Base-by-base conservation (phyloP, 495 filamentous ascomycete genomes). In the Trichocladium uniseriatum region DNA sequence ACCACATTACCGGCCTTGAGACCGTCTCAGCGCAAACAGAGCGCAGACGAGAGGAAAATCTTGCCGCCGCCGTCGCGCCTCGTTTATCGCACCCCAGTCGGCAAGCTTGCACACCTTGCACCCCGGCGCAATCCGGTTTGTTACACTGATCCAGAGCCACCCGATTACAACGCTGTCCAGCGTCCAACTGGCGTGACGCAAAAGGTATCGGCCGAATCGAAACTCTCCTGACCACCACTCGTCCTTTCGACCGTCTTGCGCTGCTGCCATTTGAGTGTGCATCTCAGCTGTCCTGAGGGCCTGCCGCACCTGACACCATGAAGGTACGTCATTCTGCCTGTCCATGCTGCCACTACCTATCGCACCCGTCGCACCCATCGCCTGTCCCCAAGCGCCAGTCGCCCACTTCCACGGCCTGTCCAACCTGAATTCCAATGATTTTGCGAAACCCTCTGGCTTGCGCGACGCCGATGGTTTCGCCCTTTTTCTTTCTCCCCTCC, bases 261-360 rank as follows among this genome's bases (percentile, higher is more conserved):
- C 24, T 37, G 37, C 42, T 48, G 45, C 36, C 34, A 24, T 41
- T 38, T 45, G 34, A 44, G 42, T 38, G 15, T 41, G 18, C 45
- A 40, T 48, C 43, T 45, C 43, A 43, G 27, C 16, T 28, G 29
- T 34, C 31, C n/a, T 54, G 45, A 52, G 51, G 49, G 53, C 51
- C 31, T 14, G 31, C 36, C 39, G 38, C 53, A 53, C 49, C 53
- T 53, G 49, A 59, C 45, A 74, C 63, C 40, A 74, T 74, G 71
- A 74, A 72, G 71, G 69, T 74, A 66, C 66, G 71, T 66, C 65
- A 70, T 69, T 61, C 60, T 58, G 49, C 43, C 42, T 53, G 40
- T n/a, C 31, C 31, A 31, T 47, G 42, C 47, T 57, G 45, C 49
- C 54, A 45, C 49, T 41, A 49, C 52, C 55, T 7, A 22, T 28